Percentiles rank a stretch among this genome's conserved stretches.
Conservation (phyloP, 1,284 basidiomycete genomes). For the Marasmius tenuissimus region DNA sequence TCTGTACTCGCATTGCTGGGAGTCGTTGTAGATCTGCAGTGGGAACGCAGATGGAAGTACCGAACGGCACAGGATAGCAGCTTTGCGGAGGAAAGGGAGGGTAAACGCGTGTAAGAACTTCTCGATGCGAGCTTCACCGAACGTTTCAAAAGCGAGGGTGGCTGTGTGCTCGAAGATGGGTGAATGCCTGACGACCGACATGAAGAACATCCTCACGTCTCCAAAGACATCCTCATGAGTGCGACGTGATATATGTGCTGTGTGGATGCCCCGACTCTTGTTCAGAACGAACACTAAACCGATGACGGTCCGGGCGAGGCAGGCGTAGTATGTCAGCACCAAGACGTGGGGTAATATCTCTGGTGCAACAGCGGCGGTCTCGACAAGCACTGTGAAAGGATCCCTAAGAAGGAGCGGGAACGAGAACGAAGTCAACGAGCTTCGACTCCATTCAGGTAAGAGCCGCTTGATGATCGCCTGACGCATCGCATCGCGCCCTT, state of each 20-base stretch:
- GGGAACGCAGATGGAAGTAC: slow-evolving; percentile 66
- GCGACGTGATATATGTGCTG: slow-evolving; percentile 44
- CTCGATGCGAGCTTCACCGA: slow-evolving; percentile 80
- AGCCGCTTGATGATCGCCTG: slow-evolving; percentile 88
- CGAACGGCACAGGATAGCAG: slow-evolving; percentile 83
- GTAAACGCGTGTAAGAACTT: slow-evolving; percentile 89
- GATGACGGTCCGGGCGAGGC: slow-evolving; percentile 81
- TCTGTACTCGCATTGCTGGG: slow-evolving; percentile 67
- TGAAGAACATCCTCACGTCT: slow-evolving; percentile 82
- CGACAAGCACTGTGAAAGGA: slow-evolving; percentile 84
- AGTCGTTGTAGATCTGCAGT: slow-evolving; percentile 38
- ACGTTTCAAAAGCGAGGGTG: slow-evolving; percentile 72
- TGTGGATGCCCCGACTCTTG: slow-evolving; percentile 59
- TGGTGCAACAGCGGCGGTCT: slow-evolving; percentile 85
- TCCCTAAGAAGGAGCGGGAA: slow-evolving; percentile 84
- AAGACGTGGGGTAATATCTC: slow-evolving; percentile 86
- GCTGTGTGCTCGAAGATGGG: slow-evolving; percentile 80
- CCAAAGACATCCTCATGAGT: slow-evolving; percentile 69
- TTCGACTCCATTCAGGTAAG: slow-evolving; percentile 87
- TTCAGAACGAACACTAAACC: slow-evolving; percentile 78
- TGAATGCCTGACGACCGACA: slow-evolving; percentile 78
- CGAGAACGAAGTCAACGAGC: slow-evolving; percentile 69
- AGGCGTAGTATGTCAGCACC: slow-evolving; percentile 85
- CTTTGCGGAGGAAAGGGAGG: slow-evolving; percentile 90
- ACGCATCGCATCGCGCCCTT: slow-evolving; percentile 69